Conservation (phyloP, 2,329 filamentous ascomycete genomes). For the Shiraia bambusicola region DNA sequence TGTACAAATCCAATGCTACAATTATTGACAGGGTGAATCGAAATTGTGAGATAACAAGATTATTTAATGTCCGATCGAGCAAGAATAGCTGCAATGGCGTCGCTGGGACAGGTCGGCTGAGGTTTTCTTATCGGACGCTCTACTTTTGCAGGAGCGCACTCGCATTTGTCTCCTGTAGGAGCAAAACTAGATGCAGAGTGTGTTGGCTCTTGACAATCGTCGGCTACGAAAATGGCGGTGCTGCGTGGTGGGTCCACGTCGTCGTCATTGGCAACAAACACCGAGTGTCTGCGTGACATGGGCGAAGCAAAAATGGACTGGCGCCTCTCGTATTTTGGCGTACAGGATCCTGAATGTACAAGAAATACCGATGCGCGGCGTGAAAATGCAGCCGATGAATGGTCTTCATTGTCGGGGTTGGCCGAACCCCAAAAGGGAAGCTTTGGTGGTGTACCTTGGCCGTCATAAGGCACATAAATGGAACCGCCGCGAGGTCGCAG, state of each 20-base stretch:
- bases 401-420: conserved; percentile 15
- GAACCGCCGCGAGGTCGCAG: conserved; percentile 28
- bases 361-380: conserved; percentile 14
- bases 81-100: conserved; percentile 29
- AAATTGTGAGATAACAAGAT: conserved; percentile 5
- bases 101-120: conserved; percentile 24
- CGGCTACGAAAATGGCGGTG: conserved; percentile 14
- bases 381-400: conserved; percentile 11
- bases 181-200: conserved; percentile 19
- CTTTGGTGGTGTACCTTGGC: conserved; percentile 25
- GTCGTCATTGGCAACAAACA: conserved; percentile 6
- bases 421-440: conserved; percentile 23
- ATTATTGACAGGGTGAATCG: conserved; percentile 26
- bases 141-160: conserved; percentile 12
- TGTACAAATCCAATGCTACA: conserved; percentile 20
- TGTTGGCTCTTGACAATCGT: conserved; percentile 11
- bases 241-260: neutral
- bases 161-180: conserved; percentile 17
- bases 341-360: conserved; percentile 6
- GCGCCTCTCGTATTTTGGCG: conserved; percentile 19
- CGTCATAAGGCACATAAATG: conserved; percentile 27
- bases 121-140: conserved; percentile 19
- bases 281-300: conserved; percentile 9
- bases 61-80: conserved; percentile 17
- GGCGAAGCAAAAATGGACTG: conserved; percentile 3